Evolutionary conservation across 2,329 filamentous ascomycete genomes (phyloP), one percentile per base, ranked within the genome.

Genomic region (Acarospora socialis): DNA sequence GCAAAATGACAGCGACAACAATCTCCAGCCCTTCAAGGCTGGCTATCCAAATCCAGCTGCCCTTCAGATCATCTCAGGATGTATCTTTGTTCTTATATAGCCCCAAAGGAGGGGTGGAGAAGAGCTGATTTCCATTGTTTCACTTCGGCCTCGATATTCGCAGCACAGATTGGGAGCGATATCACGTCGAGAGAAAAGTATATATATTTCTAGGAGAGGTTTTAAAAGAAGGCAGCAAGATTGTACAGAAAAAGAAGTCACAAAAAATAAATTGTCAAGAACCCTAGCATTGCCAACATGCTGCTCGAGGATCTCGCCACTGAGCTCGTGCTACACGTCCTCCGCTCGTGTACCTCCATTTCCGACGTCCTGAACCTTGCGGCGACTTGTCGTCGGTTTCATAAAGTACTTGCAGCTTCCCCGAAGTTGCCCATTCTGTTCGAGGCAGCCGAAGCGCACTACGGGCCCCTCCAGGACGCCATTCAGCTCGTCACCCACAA

Each of bases 401-500:
- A 61, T 43, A 50, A 52, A 33, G 59, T 73, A 38, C 68, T 65
- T 42, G 49, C 58, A 12, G 63, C 61, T 7, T 66, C 66, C 28
- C 66, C 66, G 44, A 66, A 66, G 41, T 55, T 73, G 12, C 44
- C 57, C 31, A 68, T 73, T 32, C 60, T 76, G 33, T 57, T 61
- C 36, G 46, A 55, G 30, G 67, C 61, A 16, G 65, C 65, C 16
- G 66, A 73, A 45, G 47, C 53, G 19, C 65, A 75, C 45, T 70
- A 65, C 41, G 70, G 71, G 0, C 71, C 71, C 2, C 48, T 74
- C 9, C 45, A 67, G 35, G 70, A 74, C 46, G 63, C 70, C 37
- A 59, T 68, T 34, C 70, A 73, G 45, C 53, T 76, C 12, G 54
- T 73, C 21, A 75, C 70, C 12, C 65, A 73, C 46, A 75, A 76